phyloP scores from a whole-genome alignment of 2,329 filamentous ascomycete species.

The Rutstroemia sp. region DNA sequence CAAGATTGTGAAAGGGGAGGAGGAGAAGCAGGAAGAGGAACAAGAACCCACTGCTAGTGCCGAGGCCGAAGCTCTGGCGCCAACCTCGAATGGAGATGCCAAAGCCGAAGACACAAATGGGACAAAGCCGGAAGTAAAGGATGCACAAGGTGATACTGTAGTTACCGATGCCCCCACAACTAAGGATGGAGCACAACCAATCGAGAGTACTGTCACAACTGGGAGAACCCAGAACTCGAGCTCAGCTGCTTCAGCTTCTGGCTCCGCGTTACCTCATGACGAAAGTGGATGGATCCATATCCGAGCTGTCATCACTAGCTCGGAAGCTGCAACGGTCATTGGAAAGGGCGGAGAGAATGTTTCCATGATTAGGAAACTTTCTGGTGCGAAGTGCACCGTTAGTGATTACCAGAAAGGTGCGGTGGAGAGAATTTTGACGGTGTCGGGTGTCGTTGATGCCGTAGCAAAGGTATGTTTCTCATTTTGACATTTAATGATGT shows the following conservation, averaged over 20 bases:
- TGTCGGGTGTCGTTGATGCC: constrained; percentile 92
- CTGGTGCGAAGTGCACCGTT: constrained; percentile 96
- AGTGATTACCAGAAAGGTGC: constrained; percentile 97
- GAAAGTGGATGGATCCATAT: constrained; percentile 97
- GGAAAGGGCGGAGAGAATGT: constrained; percentile 99
- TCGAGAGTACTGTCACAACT: constrained; percentile 39
- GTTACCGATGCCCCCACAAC: constrained; percentile 47
- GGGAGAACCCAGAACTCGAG: constrained; percentile 25
- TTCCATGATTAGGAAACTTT: constrained; percentile 89
- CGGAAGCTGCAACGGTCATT: constrained; percentile 95
- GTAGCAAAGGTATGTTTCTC: constrained; percentile 72
- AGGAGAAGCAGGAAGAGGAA: constrained; percentile 37
- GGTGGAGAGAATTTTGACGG: constrained; percentile 94
- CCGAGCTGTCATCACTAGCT: constrained; percentile 92
- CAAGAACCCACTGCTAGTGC: constrained; percentile 23
- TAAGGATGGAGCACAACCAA: constrained; percentile 39
- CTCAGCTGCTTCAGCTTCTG: constrained; percentile 12
- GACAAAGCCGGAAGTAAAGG: constrained; percentile 43
- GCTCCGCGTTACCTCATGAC: constrained; percentile 59
- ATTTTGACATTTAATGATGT: neutral
- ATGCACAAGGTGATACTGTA: constrained; percentile 60
- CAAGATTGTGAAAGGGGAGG: constrained; percentile 70
- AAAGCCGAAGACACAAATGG: constrained; percentile 35
- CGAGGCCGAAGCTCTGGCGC: constrained; percentile 35
- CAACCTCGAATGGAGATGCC: constrained; percentile 35